Conservation (phyloP, 2,329 filamentous ascomycete species). For the Ophiosphaerella herpotricha region DNA sequence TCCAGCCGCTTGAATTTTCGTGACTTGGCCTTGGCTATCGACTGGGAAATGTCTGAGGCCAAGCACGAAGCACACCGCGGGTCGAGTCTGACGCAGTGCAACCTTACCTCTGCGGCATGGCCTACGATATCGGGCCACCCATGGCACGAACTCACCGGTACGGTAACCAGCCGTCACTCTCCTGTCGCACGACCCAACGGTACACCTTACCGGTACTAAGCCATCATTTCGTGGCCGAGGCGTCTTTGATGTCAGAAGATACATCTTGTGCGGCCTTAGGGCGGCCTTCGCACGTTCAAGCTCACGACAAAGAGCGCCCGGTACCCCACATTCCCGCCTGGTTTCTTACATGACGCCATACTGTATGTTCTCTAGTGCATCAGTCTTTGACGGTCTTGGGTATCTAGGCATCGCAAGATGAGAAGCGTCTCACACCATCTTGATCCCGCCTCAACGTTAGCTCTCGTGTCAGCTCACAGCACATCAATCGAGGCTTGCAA, state of each 20-base stretch:
- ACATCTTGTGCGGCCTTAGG: background rate
- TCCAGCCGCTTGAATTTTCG: background rate
- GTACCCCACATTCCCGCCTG: background rate
- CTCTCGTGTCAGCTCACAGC: too few species aligned
- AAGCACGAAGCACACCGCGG: background rate
- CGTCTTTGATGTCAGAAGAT: background rate
- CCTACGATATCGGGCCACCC: background rate
- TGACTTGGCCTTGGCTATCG: background rate
- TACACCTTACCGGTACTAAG: too few species aligned
- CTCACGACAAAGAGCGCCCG: background rate
- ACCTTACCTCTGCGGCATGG: background rate
- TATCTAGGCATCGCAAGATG: background rate
- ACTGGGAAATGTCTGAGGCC: background rate
- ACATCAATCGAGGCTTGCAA: too few species aligned
- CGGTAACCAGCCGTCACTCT: background rate
- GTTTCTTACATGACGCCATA: background rate
- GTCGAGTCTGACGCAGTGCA: background rate
- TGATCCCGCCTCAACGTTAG: too few species aligned
- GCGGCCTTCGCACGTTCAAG: background rate
- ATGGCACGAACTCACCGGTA: background rate
- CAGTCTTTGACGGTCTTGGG: background rate
- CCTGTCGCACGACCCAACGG: background rate
- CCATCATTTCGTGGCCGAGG: background rate
- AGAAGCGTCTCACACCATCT: too few species aligned
- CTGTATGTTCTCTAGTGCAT: background rate